Evolutionary conservation across 108 stramenopile genomes (phyloP).

Genomic region (Nitzschia sp.): DNA sequence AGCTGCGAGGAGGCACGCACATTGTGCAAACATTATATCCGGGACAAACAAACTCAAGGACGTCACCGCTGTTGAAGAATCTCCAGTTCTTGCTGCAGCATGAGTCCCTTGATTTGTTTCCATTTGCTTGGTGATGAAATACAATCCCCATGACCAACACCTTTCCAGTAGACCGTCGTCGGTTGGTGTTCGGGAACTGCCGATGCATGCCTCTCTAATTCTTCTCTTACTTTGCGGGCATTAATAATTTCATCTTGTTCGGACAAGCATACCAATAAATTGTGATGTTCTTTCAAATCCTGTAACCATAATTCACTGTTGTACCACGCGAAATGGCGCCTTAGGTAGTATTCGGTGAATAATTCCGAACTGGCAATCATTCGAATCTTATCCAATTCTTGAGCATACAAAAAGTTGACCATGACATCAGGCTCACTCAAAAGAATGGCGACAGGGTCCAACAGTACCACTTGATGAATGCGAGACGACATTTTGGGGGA

Average conservation of each 20-base stretch:
- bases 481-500: neutral
- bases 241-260: conserved; percentile 79
- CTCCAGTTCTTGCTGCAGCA: conserved; percentile 26
- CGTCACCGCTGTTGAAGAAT: conserved; percentile 8
- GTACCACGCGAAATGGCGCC: conserved; percentile 90
- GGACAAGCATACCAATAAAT: conserved; percentile 63
- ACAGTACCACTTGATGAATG: conserved; percentile 54
- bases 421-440: conserved; percentile 85
- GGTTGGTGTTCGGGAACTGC: neutral
- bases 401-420: conserved; percentile 78
- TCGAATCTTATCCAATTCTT: conserved; percentile 35
- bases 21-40: too few species aligned
- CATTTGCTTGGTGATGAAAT: conserved; percentile 22
- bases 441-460: conserved; percentile 87
- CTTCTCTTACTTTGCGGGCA: conserved; percentile 54
- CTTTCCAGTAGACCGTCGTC: conserved; percentile 23
- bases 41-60: too few species aligned
- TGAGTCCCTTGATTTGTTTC: conserved; percentile 19
- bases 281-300: conserved; percentile 52
- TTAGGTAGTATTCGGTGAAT: conserved; percentile 75
- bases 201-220: conserved; percentile 31
- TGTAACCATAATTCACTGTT: conserved; percentile 87
- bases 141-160: conserved; percentile 29
- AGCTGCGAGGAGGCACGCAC: too few species aligned
- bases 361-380: conserved; percentile 72